These are phyloP conservation scores for Trametes meyenii DNA, from an alignment of 768 basidiomycete species.

Conservation along the genomic window DNA sequence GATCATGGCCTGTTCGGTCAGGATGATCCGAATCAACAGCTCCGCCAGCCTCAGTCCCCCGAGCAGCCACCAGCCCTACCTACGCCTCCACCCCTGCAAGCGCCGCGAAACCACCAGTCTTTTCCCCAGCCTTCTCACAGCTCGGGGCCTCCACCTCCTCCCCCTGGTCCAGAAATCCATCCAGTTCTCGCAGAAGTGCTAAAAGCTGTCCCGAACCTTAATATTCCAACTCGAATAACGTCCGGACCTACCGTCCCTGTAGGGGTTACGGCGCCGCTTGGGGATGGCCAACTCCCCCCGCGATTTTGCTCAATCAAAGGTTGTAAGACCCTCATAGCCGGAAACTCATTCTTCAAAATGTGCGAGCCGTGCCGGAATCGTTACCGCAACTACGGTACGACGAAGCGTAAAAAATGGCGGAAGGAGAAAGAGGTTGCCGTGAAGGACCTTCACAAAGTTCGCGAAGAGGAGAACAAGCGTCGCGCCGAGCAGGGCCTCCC, in stretches of 20 bases:
- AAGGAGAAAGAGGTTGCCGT: conserved; percentile 46
- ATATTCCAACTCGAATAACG: conserved; percentile 19
- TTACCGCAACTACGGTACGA: conserved; percentile 55
- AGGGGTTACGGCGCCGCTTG: background rate
- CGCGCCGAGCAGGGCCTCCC: conserved; percentile 40
- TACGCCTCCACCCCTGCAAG: background rate
- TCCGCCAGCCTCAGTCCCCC: background rate
- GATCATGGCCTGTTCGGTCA: background rate
- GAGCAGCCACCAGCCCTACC: background rate
- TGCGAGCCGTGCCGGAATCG: conserved; percentile 45
- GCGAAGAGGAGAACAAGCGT: conserved; percentile 43
- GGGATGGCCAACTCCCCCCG: conserved; percentile 24
- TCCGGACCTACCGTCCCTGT: conserved; percentile 23
- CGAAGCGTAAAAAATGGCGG: conserved; percentile 59
- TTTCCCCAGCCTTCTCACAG: background rate
- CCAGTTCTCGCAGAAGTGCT: conserved; percentile 13
- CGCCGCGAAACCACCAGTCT: background rate
- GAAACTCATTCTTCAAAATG: conserved; percentile 36
- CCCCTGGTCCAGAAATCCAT: conserved; percentile 12
- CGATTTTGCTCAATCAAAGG: conserved; percentile 58
- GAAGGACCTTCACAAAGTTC: conserved; percentile 41
- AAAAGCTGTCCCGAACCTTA: conserved; percentile 16
- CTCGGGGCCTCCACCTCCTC: conserved; percentile 12
- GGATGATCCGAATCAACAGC: background rate
- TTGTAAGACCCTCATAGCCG: conserved; percentile 50